phyloP scores from a whole-genome alignment of 768 basidiomycete genomes.

The Ephemerocybe angulata region DNA sequence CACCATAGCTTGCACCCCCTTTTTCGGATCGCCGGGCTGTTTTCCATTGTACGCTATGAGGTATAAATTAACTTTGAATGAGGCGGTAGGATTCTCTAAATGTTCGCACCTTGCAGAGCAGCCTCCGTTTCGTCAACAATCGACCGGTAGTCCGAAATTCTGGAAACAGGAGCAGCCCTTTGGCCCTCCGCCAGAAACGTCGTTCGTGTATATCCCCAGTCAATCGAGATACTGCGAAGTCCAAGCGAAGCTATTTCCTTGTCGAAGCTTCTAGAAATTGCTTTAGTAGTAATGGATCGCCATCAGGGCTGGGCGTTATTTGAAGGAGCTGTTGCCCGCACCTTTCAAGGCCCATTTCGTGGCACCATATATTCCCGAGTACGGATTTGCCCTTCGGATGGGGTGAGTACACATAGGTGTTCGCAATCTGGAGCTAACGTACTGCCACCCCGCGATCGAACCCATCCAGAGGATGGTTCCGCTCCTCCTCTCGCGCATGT shows the following conservation, averaged over 20 bases:
- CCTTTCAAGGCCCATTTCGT: constrained; percentile 40
- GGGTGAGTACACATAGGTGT: not conserved
- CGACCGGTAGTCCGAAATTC: constrained; percentile 31
- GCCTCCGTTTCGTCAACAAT: constrained; percentile 20
- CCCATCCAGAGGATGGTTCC: constrained; percentile 44
- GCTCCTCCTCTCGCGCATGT: constrained; percentile 39
- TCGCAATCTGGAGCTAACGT: constrained; percentile 8
- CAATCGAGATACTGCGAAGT: constrained; percentile 33
- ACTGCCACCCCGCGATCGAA: constrained; percentile 38
- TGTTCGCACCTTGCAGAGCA: constrained; percentile 3
- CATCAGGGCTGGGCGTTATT: not conserved
- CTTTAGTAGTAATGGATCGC: constrained; percentile 16
- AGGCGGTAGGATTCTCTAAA: not conserved
- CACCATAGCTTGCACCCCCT: constrained; percentile 31
- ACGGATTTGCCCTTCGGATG: constrained; percentile 9
- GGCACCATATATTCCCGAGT: constrained; percentile 33
- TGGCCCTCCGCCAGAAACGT: constrained; percentile 26
- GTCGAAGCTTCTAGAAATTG: constrained; percentile 26
- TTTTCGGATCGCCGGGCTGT: constrained; percentile 35
- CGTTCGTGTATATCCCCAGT: constrained; percentile 39
- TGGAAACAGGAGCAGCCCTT: constrained; percentile 23
- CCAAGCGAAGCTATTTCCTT: constrained; percentile 37
- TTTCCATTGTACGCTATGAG: constrained; percentile 28
- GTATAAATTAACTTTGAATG: not conserved
- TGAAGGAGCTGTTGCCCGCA: constrained; percentile 3